Evolutionary conservation across 2,329 filamentous ascomycete genomes (phyloP).

Genomic region (Dactylonectria macrodidyma): DNA sequence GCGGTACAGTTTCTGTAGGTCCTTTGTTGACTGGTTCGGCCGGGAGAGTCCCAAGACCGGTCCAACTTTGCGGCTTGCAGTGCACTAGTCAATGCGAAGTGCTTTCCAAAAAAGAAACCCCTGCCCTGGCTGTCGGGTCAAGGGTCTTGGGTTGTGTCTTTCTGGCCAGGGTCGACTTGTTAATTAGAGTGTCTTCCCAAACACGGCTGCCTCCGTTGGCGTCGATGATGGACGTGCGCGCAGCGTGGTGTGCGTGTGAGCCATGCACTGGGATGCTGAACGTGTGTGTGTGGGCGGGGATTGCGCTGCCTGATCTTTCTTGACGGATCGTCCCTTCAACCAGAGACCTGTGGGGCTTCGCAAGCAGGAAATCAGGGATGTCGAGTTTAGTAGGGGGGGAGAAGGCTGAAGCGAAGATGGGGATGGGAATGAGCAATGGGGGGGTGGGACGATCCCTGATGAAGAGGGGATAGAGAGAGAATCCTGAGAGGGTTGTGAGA

Average conservation of each 20-base stretch:
- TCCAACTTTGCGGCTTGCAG: slow-evolving; percentile 9
- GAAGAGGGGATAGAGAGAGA: too few relatives aligned
- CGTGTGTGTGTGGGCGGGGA: slow-evolving; percentile 5
- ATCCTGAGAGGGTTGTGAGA: too few relatives aligned
- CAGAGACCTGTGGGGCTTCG: slow-evolving; percentile 17
- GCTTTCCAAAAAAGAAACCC: slow-evolving; percentile 5
- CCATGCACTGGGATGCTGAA: neutral
- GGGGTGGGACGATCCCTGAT: neutral
- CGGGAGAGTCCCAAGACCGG: slow-evolving; percentile 7
- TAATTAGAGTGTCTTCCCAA: neutral
- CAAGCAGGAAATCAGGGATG: slow-evolving; percentile 7
- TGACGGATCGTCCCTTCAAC: slow-evolving; percentile 23
- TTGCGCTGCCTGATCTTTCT: slow-evolving; percentile 18
- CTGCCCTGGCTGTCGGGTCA: slow-evolving; percentile 14
- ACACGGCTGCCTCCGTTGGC: slow-evolving; percentile 20
- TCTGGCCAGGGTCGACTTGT: neutral
- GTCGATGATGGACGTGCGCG: slow-evolving; percentile 20
- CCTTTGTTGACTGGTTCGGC: slow-evolving; percentile 12
- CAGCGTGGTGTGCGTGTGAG: slow-evolving; percentile 21
- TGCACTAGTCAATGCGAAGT: slow-evolving; percentile 21
- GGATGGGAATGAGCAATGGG: neutral
- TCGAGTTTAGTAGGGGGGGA: neutral
- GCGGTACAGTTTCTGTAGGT: neutral
- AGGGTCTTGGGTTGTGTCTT: slow-evolving; percentile 26
- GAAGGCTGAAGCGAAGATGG: neutral